phyloP scores from a whole-genome alignment of 2,329 filamentous ascomycete species.

The Elsinoe necatrix region DNA sequence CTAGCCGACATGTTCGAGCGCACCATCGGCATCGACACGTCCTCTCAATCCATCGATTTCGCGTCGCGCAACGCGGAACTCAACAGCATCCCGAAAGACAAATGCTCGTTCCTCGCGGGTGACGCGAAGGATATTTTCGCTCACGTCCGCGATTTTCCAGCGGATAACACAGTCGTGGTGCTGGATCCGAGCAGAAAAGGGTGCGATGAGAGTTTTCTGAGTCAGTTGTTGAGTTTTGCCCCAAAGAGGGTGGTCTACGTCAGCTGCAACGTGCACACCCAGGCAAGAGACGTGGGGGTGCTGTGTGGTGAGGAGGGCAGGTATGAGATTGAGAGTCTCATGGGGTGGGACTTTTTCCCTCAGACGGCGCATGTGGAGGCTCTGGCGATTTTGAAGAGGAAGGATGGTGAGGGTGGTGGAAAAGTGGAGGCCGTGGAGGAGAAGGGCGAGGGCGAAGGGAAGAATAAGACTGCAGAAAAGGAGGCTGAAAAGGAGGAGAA shows the following conservation, averaged over 20 bases:
- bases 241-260: constrained; percentile 84
- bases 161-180: constrained; percentile 82
- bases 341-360: constrained; percentile 96
- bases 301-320: constrained; percentile 53
- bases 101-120: constrained; percentile 78
- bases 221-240: constrained; percentile 68
- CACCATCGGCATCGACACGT: constrained; percentile 85
- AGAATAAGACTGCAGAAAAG: not conserved
- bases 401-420: constrained; percentile 18
- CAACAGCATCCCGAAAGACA: constrained; percentile 60
- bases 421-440: not conserved
- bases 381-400: constrained; percentile 49
- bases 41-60: constrained; percentile 64
- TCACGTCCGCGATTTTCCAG: constrained; percentile 47
- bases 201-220: constrained; percentile 76
- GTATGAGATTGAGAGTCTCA: constrained; percentile 83
- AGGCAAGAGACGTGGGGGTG: constrained; percentile 85
- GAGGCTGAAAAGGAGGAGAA: not conserved
- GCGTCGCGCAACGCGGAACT: constrained; percentile 69
- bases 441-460: not conserved
- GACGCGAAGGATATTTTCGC: constrained; percentile 80
- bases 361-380: constrained; percentile 66
- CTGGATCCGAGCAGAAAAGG: constrained; percentile 96
- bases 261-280: constrained; percentile 95
- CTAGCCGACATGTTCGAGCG: constrained; percentile 72